A percentile compares a stretch with the other conserved stretches of the same genome.
These are phyloP conservation scores for Thymus quinquecostatus DNA, from an alignment of 257 asterid species.

Conservation along the genomic window DNA sequence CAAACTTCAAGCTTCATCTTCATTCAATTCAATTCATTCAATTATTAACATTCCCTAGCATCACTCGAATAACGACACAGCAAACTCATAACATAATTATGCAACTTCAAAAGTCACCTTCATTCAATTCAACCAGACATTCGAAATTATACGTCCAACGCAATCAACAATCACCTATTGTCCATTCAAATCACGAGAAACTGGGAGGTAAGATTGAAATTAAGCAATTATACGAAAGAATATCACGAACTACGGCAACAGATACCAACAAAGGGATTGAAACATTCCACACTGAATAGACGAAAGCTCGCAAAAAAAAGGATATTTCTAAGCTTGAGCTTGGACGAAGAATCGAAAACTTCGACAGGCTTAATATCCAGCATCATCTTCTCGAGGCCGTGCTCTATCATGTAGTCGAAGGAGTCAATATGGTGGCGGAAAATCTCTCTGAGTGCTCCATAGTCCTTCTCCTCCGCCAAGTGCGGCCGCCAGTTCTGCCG, in stretches of 20 bases:
- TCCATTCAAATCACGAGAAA: neutral
- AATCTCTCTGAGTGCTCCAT: slow-evolving; percentile 58
- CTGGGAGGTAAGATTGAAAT: neutral
- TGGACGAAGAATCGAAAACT: slow-evolving; percentile 51
- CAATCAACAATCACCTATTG: neutral
- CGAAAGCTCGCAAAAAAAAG: slow-evolving; percentile 35
- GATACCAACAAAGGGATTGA: neutral
- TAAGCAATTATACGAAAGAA: neutral
- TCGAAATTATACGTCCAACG: neutral
- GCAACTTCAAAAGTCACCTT: neutral
- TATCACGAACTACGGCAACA: neutral
- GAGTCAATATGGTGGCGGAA: slow-evolving; percentile 83
- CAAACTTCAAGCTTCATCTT: neutral
- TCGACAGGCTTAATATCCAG: slow-evolving; percentile 60
- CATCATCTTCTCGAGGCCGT: slow-evolving; percentile 65
- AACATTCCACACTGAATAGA: neutral
- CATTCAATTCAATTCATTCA: neutral
- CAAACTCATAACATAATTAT: neutral
- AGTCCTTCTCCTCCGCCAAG: slow-evolving; percentile 65
- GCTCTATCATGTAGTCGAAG: slow-evolving; percentile 70
- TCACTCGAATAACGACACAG: slow-evolving; percentile 11
- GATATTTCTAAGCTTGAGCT: slow-evolving; percentile 78
- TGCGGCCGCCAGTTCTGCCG: slow-evolving; percentile 56
- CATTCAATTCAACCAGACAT: neutral
- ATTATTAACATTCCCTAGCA: too few species aligned